phyloP scores from a whole-genome alignment of 148 eudicot species.

The Limonium bicolor region DNA sequence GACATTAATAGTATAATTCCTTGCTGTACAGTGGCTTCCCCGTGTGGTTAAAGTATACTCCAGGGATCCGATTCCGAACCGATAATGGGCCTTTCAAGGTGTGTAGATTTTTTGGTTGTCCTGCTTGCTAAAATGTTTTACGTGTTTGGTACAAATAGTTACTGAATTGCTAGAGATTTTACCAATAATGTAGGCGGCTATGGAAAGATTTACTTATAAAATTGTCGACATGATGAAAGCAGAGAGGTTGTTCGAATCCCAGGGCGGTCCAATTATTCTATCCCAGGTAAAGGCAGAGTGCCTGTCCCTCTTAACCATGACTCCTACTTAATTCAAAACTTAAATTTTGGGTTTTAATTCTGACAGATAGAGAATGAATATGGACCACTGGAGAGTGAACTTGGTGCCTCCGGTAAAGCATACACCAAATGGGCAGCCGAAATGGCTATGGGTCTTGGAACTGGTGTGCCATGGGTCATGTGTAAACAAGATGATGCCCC shows the following conservation, averaged over 20 bases:
- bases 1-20: neutral
- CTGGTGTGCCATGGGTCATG: constrained; percentile 98
- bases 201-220: constrained; percentile 75
- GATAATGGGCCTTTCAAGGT: constrained; percentile 92
- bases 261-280: constrained; percentile 86
- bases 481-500: constrained; percentile 98
- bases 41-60: constrained; percentile 84
- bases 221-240: constrained; percentile 88
- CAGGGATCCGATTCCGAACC: constrained; percentile 83
- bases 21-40: constrained; percentile 62
- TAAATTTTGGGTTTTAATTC: neutral
- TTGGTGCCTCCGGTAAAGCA: constrained; percentile 52
- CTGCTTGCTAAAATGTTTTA: neutral
- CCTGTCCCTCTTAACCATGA: neutral
- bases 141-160: neutral
- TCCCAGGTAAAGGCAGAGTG: constrained; percentile 49
- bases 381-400: constrained; percentile 57
- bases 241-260: constrained; percentile 62
- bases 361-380: constrained; percentile 94
- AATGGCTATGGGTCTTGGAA: constrained; percentile 68
- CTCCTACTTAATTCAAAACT: neutral
- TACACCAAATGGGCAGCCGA: constrained; percentile 89
- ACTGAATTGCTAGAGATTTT: neutral
- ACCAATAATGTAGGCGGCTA: constrained; percentile 34
- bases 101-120: neutral